A percentile compares a stretch with the other conserved stretches of the same genome.
These are phyloP conservation scores for Cercospora janseana DNA, from an alignment of 2,329 filamentous ascomycete species.

Conservation along the genomic window DNA sequence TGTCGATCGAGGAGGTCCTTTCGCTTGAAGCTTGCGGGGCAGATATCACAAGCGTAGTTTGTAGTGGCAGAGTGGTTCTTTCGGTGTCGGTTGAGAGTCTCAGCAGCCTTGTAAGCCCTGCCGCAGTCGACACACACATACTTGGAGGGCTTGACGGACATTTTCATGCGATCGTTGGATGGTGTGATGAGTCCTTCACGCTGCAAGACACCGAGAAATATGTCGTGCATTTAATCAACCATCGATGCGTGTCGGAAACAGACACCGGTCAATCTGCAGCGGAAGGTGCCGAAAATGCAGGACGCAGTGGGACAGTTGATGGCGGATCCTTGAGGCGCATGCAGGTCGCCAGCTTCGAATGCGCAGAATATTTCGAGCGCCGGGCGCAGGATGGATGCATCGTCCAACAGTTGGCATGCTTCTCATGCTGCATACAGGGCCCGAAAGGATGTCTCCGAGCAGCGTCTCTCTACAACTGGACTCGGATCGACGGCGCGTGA, in stretches of 20 bases:
- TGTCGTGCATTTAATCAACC: background rate
- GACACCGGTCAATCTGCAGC: conserved; percentile 2
- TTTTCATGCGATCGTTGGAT: background rate
- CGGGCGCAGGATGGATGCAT: background rate
- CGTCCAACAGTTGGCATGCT: background rate
- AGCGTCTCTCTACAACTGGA: background rate
- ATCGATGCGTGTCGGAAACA: background rate
- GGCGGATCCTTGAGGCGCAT: too few relatives aligned
- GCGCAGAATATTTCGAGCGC: background rate
- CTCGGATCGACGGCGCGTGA: background rate
- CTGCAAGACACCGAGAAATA: background rate
- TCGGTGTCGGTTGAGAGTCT: conserved; percentile 25
- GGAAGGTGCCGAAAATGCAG: conserved; percentile 6
- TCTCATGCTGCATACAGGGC: background rate
- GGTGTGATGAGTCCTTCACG: background rate
- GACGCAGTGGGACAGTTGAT: too few relatives aligned
- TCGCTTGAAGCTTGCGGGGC: conserved; percentile 25
- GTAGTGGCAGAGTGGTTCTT: conserved; percentile 23
- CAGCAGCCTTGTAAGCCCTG: conserved; percentile 25
- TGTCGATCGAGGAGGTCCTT: conserved; percentile 28
- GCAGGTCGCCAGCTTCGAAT: too few relatives aligned
- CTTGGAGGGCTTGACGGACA: conserved; percentile 17
- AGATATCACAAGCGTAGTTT: conserved; percentile 22
- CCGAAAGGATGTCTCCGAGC: conserved; percentile 3
- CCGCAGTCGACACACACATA: conserved; percentile 24